Conservation (phyloP, 108 stramenopile genomes). For the Discostella stelligeroides region DNA sequence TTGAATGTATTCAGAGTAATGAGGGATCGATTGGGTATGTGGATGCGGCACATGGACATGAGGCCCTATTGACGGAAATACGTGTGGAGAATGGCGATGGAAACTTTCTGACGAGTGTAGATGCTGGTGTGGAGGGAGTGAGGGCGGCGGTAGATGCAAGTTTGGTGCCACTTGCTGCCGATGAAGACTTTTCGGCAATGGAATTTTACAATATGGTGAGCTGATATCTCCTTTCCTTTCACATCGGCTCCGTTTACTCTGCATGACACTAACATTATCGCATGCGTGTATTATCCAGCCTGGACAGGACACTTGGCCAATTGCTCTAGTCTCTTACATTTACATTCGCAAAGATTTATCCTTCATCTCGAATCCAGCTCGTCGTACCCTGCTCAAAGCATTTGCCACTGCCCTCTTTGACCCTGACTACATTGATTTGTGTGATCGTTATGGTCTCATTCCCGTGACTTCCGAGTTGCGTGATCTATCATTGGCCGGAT, state of each 20-base stretch:
- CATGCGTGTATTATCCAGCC: too few species aligned
- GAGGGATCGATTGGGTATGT: constrained; percentile 84
- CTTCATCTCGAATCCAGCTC: constrained; percentile 25
- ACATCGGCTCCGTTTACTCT: background rate
- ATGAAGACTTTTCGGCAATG: constrained; percentile 60
- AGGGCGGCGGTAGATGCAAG: constrained; percentile 55
- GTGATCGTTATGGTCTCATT: constrained; percentile 34
- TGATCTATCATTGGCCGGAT: constrained; percentile 34
- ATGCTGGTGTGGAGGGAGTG: constrained; percentile 60
- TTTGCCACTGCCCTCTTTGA: constrained; percentile 44
- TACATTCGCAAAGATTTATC: constrained; percentile 71
- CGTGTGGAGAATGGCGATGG: constrained; percentile 68
- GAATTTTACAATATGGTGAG: constrained; percentile 49
- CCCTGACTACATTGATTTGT: constrained; percentile 39
- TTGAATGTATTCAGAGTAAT: constrained; percentile 59
- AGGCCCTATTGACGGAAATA: constrained; percentile 71
- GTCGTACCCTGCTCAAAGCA: constrained; percentile 47
- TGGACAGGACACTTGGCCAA: constrained; percentile 78
- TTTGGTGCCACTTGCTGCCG: constrained; percentile 49
- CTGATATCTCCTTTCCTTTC: background rate
- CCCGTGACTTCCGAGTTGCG: constrained; percentile 27
- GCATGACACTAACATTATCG: background rate
- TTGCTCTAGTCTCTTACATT: constrained; percentile 79
- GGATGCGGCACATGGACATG: constrained; percentile 79
- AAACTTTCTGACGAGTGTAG: constrained; percentile 55